These are phyloP conservation scores for Neurospora discreta DNA, from an alignment of 495 filamentous ascomycete genomes.

Conservation along the genomic window DNA sequence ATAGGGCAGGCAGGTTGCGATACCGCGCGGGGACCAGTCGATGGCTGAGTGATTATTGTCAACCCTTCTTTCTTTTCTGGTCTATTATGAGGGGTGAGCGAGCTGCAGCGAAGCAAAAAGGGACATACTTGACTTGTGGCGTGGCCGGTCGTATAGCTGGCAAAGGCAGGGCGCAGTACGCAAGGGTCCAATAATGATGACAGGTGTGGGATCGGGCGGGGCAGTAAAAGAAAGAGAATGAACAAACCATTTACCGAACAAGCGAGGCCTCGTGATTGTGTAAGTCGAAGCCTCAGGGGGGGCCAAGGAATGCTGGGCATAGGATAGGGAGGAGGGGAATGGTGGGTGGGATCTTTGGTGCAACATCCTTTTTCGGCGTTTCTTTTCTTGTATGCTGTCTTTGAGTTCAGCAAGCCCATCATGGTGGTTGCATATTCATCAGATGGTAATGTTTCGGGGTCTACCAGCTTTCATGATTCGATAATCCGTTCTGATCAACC, in stretches of 20 bases:
- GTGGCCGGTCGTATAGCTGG: not conserved
- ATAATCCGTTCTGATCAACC: not conserved
- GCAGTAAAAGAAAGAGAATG: not conserved
- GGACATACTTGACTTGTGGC: not conserved
- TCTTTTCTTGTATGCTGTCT: not conserved
- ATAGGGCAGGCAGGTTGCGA: not conserved
- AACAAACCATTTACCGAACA: not conserved
- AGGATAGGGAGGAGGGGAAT: not conserved
- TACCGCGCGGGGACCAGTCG: not conserved
- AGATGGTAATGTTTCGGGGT: not conserved
- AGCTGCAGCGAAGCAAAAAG: not conserved
- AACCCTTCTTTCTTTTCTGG: too few relatives aligned
- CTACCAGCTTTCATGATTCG: not conserved
- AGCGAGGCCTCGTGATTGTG: not conserved
- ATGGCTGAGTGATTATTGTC: too few relatives aligned
- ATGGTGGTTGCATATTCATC: not conserved
- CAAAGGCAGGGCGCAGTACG: too few relatives aligned
- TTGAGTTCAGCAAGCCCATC: too few relatives aligned
- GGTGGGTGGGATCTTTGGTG: not conserved
- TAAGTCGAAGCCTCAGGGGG: not conserved
- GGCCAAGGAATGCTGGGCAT: not conserved
- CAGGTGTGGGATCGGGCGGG: too few relatives aligned
- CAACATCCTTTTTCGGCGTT: not conserved
- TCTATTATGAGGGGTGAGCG: too few relatives aligned
- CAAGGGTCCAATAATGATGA: too few relatives aligned